phyloP scores from a whole-genome alignment of 805 yeast genomes.

The Saturnispora ahearnii region DNA sequence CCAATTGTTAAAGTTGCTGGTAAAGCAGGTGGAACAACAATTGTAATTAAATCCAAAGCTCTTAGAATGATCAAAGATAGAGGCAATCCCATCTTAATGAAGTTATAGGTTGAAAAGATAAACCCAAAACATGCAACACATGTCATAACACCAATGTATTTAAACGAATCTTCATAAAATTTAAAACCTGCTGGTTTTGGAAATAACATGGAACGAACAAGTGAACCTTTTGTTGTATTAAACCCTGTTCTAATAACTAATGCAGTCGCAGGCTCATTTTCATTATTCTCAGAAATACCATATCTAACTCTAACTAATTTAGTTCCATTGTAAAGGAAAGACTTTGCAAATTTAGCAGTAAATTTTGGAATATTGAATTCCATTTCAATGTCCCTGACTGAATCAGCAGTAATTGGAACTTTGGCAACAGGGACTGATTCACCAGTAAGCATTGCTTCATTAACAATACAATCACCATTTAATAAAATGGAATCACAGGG shows the following conservation, averaged over 20 bases:
- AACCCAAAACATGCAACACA: constrained; percentile 79
- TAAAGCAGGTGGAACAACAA: constrained; percentile 96
- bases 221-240: constrained; percentile 89
- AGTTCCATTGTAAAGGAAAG: constrained; percentile 83
- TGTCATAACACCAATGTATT: constrained; percentile 92
- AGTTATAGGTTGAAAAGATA: constrained; percentile 71
- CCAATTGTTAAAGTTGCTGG: constrained; percentile 98
- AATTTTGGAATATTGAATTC: constrained; percentile 49
- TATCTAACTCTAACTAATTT: constrained; percentile 75
- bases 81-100: constrained; percentile 66
- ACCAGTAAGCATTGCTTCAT: constrained; percentile 96
- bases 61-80: constrained; percentile 66
- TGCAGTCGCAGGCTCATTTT: constrained; percentile 76
- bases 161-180: constrained; percentile 89
- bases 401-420: constrained; percentile 51
- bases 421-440: constrained; percentile 97
- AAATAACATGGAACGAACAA: constrained; percentile 90
- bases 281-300: constrained; percentile 45
- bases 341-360: constrained; percentile 57
- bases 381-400: constrained; percentile 46
- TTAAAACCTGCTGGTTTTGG: constrained; percentile 93
- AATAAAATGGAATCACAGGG: constrained; percentile 88
- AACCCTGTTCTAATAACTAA: constrained; percentile 86
- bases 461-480: constrained; percentile 92
- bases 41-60: constrained; percentile 88